These are phyloP conservation scores for Penicillium frequentans DNA, from an alignment of 2,329 filamentous ascomycete species.

Conservation along the genomic window DNA sequence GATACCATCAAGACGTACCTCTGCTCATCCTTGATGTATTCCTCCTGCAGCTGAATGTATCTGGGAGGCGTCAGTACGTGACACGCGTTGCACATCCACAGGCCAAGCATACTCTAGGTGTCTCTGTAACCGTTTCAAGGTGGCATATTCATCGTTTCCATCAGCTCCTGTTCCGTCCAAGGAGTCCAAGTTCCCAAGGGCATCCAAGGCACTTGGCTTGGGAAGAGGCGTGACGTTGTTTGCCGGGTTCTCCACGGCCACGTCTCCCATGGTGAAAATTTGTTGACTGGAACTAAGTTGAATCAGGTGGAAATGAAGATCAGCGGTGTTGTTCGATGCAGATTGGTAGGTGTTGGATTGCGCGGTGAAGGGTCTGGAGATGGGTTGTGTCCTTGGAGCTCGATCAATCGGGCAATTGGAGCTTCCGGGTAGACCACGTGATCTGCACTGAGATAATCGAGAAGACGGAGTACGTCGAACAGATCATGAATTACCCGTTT, in stretches of 20 bases:
- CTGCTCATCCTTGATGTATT: constrained; percentile 99
- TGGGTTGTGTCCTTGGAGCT: constrained; percentile 2
- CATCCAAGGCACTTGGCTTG: constrained; percentile 71
- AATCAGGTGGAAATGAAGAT: neutral
- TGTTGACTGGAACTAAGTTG: neutral
- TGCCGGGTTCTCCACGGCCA: constrained; percentile 77
- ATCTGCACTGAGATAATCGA: neutral
- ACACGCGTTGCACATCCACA: neutral
- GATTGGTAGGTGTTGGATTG: constrained; percentile 2
- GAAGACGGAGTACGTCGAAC: neutral
- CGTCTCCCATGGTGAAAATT: constrained; percentile 71
- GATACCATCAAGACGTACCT: constrained; percentile 53
- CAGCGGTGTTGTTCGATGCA: neutral
- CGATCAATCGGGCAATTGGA: constrained; percentile 2
- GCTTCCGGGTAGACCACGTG: neutral
- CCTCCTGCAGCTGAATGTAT: constrained; percentile 96
- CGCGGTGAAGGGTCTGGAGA: neutral
- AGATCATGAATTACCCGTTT: neutral
- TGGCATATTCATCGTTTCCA: constrained; percentile 88
- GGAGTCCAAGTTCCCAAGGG: constrained; percentile 86
- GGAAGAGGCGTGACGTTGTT: constrained; percentile 75
- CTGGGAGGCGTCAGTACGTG: constrained; percentile 44
- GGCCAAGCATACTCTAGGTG: constrained; percentile 75
- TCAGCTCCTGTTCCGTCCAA: constrained; percentile 81
- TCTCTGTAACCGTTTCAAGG: constrained; percentile 92